A percentile compares a stretch with the other conserved stretches of the same genome.
Conservation (phyloP, 495 filamentous ascomycete species). For the Staphylotrichum longicolle region DNA sequence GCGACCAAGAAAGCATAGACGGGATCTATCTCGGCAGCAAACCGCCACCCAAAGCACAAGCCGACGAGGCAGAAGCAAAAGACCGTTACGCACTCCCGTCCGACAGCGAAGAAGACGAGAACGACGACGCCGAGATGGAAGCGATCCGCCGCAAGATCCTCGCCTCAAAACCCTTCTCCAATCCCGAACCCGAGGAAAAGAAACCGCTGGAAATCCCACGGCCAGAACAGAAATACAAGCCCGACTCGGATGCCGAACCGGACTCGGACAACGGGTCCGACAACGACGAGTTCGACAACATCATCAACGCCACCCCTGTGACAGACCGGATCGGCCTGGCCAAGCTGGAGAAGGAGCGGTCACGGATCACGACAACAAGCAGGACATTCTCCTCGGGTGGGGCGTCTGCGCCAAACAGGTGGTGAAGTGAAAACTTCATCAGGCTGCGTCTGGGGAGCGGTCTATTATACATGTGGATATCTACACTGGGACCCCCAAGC, state of each 20-base stretch:
- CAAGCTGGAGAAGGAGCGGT: constrained; percentile 47
- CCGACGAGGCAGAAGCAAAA: constrained; percentile 38
- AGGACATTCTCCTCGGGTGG: constrained; percentile 33
- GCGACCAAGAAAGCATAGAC: constrained; percentile 37
- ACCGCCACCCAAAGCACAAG: constrained; percentile 38
- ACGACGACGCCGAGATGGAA: constrained; percentile 87
- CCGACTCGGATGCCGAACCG: constrained; percentile 71
- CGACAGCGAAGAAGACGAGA: constrained; percentile 57
- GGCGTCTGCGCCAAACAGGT: constrained; percentile 33
- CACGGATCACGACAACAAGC: constrained; percentile 30
- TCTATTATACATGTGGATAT: constrained; percentile 16
- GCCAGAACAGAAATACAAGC: constrained; percentile 47
- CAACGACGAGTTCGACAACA: constrained; percentile 69
- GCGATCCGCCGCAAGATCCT: constrained; percentile 82
- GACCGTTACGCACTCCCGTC: constrained; percentile 74
- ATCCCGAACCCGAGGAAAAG: constrained; percentile 48
- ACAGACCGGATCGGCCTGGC: constrained; percentile 72
- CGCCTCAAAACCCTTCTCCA: constrained; percentile 79
- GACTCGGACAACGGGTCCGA: constrained; percentile 62
- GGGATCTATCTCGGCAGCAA: constrained; percentile 59
- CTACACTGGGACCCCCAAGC: neutral
- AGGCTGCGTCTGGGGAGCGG: neutral
- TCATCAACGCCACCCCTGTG: constrained; percentile 82
- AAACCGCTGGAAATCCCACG: constrained; percentile 58
- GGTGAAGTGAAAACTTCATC: constrained; percentile 16